Evolutionary conservation across 257 asterid genomes (phyloP).

Genomic region (Paraleonurus japonicus): DNA sequence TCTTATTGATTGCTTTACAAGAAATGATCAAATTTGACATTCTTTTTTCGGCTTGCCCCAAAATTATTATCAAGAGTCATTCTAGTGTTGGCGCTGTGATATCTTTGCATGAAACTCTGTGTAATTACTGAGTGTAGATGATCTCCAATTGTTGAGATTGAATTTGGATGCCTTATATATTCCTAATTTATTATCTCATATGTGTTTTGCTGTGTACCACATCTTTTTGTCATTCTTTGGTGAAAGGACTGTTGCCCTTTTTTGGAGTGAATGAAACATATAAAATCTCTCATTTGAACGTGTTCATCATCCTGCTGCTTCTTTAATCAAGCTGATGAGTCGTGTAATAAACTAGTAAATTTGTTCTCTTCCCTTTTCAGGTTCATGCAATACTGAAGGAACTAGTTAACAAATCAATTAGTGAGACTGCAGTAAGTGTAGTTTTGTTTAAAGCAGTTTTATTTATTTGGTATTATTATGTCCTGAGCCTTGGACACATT

Average conservation of each 20-base stretch:
- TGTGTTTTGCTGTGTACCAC: neutral
- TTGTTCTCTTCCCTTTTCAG: slow-evolving; percentile 37
- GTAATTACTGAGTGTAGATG: neutral
- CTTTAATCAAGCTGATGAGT: neutral
- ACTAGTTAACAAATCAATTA: slow-evolving; percentile 62
- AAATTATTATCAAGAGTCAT: neutral
- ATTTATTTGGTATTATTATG: neutral
- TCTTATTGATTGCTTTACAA: slow-evolving; percentile 8
- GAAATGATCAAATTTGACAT: neutral
- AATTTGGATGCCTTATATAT: neutral
- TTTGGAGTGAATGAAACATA: neutral
- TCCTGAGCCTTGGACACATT: neutral
- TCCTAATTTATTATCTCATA: neutral
- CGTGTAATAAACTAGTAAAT: slow-evolving; percentile 5
- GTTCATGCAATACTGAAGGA: slow-evolving; percentile 75
- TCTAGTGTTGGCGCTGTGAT: neutral
- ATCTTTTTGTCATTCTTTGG: neutral
- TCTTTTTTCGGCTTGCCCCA: neutral
- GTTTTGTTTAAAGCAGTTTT: neutral
- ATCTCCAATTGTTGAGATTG: slow-evolving; percentile 7
- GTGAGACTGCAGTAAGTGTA: slow-evolving; percentile 50
- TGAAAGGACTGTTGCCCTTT: neutral
- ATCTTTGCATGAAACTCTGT: neutral
- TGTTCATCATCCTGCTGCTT: neutral
- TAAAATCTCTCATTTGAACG: neutral